Base-by-base conservation (phyloP, 31 red algal genomes). In the Odonthalia washingtoniensis region DNA sequence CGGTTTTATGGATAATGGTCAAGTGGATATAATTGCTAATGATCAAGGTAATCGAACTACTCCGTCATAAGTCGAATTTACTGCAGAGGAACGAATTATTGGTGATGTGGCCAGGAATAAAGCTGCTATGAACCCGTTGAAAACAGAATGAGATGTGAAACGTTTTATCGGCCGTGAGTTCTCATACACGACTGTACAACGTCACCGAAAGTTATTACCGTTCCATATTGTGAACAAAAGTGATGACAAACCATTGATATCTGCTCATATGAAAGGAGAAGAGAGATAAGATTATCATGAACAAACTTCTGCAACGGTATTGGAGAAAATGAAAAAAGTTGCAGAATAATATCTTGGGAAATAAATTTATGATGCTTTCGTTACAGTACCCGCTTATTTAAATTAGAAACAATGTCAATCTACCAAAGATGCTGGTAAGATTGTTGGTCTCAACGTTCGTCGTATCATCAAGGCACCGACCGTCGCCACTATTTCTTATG, bases 381-480 rank as follows among this genome's bases (percentile, higher is more conserved):
- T 99, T 28, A 99, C 98, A 26, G 98, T 99, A 37, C 98, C 98
- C 16, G 98, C 98, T 40, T 99, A 99, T 69, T 99, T 99, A 68
- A 97, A 94, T 30, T 94, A 99, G 46, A 90, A 94, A 28, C 98
- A 99, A 86, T 74, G 98, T 21, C 95, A 97, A 78, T 95, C 98
- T 0, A 99, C 98, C 24, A 99, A 99, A 83, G 98, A 99, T 64
- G 98, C 98, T 2, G 98, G 98, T 42, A 87, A 77, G 6, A 99
- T 99, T 90, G 95, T 94, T 1, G 98, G 98, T 37, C 84, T 99
- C 0, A 95, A 96, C 37, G 98, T 99, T 36, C 87, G 90, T 84
- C 92, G 98, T 57, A 99, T 99, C 38, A 99, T 99, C 91, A 97
- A 97, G 64, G 98, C 97, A 70, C 98, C 98, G 0, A 99, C 98